phyloP scores from a whole-genome alignment of 169 alveolate genomes.

The Babesia ovata region DNA sequence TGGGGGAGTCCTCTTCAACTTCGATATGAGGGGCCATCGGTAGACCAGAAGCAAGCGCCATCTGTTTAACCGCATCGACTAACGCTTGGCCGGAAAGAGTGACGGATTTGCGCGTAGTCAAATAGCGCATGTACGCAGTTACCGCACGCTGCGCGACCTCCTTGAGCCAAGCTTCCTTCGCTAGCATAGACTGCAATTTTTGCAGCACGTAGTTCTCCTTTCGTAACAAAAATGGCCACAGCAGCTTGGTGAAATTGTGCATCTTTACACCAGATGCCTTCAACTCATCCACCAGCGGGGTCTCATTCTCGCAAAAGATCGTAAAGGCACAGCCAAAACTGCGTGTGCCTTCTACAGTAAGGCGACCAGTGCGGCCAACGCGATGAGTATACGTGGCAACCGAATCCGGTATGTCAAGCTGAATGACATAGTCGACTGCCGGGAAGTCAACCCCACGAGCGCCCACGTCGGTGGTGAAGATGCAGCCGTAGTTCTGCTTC shows the following conservation, averaged over 20 bases:
- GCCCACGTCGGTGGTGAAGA: constrained; percentile 93
- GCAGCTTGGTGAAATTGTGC: constrained; percentile 53
- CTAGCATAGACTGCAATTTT: constrained; percentile 56
- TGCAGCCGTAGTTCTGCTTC: constrained; percentile 68
- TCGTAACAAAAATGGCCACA: constrained; percentile 38
- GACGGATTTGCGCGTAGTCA: constrained; percentile 39
- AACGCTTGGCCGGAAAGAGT: constrained; percentile 30
- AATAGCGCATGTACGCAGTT: constrained; percentile 61
- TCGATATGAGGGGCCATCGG: constrained; percentile 62
- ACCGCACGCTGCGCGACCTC: constrained; percentile 68
- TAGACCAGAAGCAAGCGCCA: constrained; percentile 59
- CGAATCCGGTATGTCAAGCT: constrained; percentile 95
- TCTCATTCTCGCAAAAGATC: constrained; percentile 70
- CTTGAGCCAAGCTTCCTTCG: constrained; percentile 68
- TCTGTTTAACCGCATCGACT: constrained; percentile 40
- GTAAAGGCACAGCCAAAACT: constrained; percentile 81
- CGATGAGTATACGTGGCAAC: constrained; percentile 94
- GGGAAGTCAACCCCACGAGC: constrained; percentile 98
- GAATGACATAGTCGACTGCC: constrained; percentile 93
- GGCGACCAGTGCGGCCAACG: constrained; percentile 97
- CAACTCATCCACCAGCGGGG: constrained; percentile 38
- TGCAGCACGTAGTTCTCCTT: constrained; percentile 49
- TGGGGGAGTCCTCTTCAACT: constrained; percentile 17
- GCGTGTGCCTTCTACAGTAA: constrained; percentile 83
- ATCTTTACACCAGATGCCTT: constrained; percentile 47